A percentile compares a stretch with the other conserved stretches of the same genome.
These are phyloP conservation scores for Candida dubliniensis DNA, from an alignment of 1,139 yeast genomes.

Conservation along the genomic window DNA sequence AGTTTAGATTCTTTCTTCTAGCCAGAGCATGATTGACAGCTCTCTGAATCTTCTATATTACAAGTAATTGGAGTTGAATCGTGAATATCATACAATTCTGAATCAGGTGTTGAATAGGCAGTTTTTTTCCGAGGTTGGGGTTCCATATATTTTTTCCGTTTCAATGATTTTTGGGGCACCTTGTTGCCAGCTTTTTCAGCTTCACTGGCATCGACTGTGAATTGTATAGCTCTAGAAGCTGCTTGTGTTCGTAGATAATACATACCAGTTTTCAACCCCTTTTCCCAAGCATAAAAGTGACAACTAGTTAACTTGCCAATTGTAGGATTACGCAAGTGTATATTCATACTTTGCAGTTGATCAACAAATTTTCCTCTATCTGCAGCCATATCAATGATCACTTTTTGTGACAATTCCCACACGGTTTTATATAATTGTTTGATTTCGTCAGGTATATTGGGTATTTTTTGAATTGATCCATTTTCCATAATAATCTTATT, in stretches of 20 bases:
- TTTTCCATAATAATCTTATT: slow-evolving; percentile 74
- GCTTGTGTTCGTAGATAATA: slow-evolving; percentile 95
- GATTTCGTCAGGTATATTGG: slow-evolving; percentile 73
- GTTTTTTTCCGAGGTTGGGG: slow-evolving; percentile 9
- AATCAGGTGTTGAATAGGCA: slow-evolving; percentile 16
- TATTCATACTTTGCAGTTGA: slow-evolving; percentile 90
- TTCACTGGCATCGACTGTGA: slow-evolving; percentile 63
- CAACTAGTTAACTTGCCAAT: slow-evolving; percentile 93
- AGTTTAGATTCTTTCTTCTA: slow-evolving; percentile 13
- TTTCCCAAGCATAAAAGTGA: slow-evolving; percentile 98
- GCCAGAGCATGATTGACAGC: slow-evolving; percentile 52
- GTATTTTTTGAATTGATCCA: slow-evolving; percentile 83
- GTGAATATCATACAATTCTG: slow-evolving; percentile 25
- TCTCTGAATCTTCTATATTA: slow-evolving; percentile 31
- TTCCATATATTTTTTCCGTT: slow-evolving; percentile 22
- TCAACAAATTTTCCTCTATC: slow-evolving; percentile 92
- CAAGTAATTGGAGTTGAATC: slow-evolving; percentile 42
- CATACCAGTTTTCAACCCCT: slow-evolving; percentile 97
- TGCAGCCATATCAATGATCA: slow-evolving; percentile 91
- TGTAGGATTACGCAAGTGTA: slow-evolving; percentile 82
- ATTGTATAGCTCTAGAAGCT: slow-evolving; percentile 91
- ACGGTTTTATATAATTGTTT: slow-evolving; percentile 87
- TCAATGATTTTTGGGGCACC: slow-evolving; percentile 13
- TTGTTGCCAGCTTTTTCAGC: slow-evolving; percentile 22
- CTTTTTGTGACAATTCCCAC: slow-evolving; percentile 93